Evolutionary conservation across 441 rosid genomes (phyloP).

Genomic region (Erysimum cheiri): DNA sequence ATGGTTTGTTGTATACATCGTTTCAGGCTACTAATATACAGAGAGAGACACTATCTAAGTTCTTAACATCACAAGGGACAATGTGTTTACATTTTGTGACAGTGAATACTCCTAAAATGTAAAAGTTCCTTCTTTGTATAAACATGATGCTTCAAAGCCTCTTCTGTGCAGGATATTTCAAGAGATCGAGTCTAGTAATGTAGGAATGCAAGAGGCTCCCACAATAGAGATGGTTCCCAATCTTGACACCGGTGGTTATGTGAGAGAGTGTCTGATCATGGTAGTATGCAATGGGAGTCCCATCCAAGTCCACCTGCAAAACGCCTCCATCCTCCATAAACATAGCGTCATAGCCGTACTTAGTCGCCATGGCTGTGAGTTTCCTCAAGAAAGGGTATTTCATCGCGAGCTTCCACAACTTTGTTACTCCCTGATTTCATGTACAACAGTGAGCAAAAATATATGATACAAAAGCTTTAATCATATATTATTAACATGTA

Average conservation of each 20-base stretch:
- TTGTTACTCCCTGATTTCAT: constrained; percentile 49
- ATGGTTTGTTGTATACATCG: constrained; percentile 2
- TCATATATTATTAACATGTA: background rate
- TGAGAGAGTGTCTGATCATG: constrained; percentile 48
- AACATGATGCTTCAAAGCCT: constrained; percentile 26
- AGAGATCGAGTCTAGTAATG: constrained; percentile 58
- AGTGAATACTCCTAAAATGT: background rate
- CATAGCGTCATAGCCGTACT: constrained; percentile 20
- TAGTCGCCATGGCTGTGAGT: constrained; percentile 44
- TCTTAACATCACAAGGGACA: background rate
- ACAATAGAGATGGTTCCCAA: constrained; percentile 60
- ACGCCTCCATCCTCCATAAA: constrained; percentile 51
- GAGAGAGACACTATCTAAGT: background rate
- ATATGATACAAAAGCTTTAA: background rate
- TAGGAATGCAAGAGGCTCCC: constrained; percentile 50
- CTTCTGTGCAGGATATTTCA: constrained; percentile 47
- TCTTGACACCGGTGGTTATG: constrained; percentile 51
- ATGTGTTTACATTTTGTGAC: background rate
- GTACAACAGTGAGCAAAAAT: constrained; percentile 1
- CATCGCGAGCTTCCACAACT: constrained; percentile 39
- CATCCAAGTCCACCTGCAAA: constrained; percentile 63
- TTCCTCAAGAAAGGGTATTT: constrained; percentile 59
- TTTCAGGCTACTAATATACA: constrained; percentile 6
- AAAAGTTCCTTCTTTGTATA: background rate
- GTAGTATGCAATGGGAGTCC: constrained; percentile 66